Base-by-base conservation (phyloP, 345 rosid genomes). In the Murraya paniculata region DNA sequence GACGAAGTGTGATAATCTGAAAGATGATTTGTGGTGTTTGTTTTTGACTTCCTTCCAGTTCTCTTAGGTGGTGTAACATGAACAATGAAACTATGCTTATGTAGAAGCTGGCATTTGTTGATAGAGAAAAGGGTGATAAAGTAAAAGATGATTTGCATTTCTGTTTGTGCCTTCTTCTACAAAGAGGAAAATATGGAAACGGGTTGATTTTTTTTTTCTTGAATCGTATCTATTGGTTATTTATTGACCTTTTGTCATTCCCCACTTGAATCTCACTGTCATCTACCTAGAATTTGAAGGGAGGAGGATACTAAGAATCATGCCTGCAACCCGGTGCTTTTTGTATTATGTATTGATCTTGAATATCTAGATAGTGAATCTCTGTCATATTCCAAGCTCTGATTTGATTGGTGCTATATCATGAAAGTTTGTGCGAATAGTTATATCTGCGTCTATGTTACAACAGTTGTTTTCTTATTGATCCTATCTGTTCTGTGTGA, bases 381-480 rank as follows among this genome's bases (percentile, higher is more conserved):
- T 50, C 21, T 48, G 31, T 76, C 19, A 11, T 61, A 30, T 67
- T 72, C 13, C 18, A 36, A n/a, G 80, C 62, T 80, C 28, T 62
- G 55, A 30, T 28, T 33, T 62, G 55, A 30, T 28, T 2, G 36
- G 41, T 67, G 59, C 4, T 50, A 71, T 81, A 14, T 39, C 61
- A 55, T 65, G 53, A 24, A 30, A 58, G 7, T 25, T 41, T 48
- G 31, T 72, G 66, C 7, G 24, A 9, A 58, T 24, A 58, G 66
- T 73, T 39, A 58, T 14, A 22, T 65, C 18, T 75, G 18, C n/a
- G 7, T 50, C 8, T 22, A 31, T 28, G 7, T 74, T 39, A 10
- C 6, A 61, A 30, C 35, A 75, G 14, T 71, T 71, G 14, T 5
- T 58, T 9, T 75, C n/a, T 39, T 57, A 35, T 16, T n/a, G 4